Evolutionary conservation across 1,284 basidiomycete species (phyloP).

Genomic region (Rhodotorula sp.): DNA sequence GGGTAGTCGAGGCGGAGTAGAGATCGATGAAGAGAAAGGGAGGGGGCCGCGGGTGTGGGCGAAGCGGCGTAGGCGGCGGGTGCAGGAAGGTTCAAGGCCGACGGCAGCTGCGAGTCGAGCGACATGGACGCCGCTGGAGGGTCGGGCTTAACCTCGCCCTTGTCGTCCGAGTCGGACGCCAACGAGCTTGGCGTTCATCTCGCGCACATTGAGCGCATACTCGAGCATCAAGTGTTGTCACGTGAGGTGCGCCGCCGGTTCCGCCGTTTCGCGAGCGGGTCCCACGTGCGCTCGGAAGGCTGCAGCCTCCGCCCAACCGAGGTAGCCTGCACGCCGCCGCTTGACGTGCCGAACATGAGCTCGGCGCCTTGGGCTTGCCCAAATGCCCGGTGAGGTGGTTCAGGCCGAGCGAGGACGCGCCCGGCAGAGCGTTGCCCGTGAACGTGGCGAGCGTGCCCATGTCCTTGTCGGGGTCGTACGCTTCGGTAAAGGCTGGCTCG

Average conservation of each 20-base stretch:
- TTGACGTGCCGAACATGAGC: constrained; percentile 46
- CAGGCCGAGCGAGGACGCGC: constrained; percentile 31
- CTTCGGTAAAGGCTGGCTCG: constrained; percentile 42
- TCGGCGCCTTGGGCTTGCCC: constrained; percentile 37
- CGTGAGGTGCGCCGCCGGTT: constrained; percentile 55
- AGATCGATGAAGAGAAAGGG: no score
- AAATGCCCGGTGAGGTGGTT: constrained; percentile 32
- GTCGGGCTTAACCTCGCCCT: constrained; percentile 32
- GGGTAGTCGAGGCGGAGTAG: constrained; percentile 10
- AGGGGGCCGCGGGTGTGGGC: constrained; percentile 23
- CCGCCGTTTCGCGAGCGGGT: constrained; percentile 62
- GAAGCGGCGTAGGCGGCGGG: constrained; percentile 34
- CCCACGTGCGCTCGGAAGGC: constrained; percentile 78
- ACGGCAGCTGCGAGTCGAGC: constrained; percentile 21
- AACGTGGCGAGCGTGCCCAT: constrained; percentile 50
- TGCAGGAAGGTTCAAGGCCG: constrained; percentile 43
- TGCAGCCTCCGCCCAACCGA: constrained; percentile 74
- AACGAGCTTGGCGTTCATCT: constrained; percentile 66
- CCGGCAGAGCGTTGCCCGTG: constrained; percentile 53
- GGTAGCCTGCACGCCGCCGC: constrained; percentile 54
- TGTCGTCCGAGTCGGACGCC: constrained; percentile 57
- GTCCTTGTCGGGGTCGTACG: constrained; percentile 49
- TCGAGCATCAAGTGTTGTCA: constrained; percentile 87
- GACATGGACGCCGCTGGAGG: not conserved
- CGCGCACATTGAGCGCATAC: constrained; percentile 65